phyloP scores from a whole-genome alignment of 75 land plant species.

The Azolla pinnata region DNA sequence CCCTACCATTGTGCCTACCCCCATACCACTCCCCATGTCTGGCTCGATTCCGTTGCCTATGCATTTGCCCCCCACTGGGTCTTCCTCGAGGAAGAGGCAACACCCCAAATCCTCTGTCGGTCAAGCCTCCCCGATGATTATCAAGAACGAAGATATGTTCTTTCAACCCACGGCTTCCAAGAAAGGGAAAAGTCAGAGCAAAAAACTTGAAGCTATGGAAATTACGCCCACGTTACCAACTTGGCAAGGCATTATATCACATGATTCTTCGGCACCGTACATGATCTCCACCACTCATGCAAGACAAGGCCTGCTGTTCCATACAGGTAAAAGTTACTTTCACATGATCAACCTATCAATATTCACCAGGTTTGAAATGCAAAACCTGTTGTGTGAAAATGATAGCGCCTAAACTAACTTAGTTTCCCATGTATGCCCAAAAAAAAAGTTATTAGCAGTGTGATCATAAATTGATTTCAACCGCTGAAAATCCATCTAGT shows the following conservation, averaged over 20 bases:
- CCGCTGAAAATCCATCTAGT: too few relatives aligned
- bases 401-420: too few relatives aligned
- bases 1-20: slow-evolving; percentile 5
- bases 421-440: too few relatives aligned
- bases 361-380: too few relatives aligned
- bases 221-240: neutral
- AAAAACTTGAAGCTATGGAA: slow-evolving; percentile 3
- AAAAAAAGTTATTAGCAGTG: too few relatives aligned
- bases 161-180: neutral
- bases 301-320: neutral
- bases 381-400: too few relatives aligned
- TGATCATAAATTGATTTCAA: too few relatives aligned
- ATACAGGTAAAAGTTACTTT: neutral
- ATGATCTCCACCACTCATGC: slow-evolving; percentile 2
- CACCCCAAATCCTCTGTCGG: neutral
- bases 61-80: slow-evolving; percentile 8
- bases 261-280: neutral
- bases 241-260: slow-evolving; percentile 7
- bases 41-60: slow-evolving; percentile 12
- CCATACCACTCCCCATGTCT: slow-evolving; percentile 9
- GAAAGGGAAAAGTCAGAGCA: slow-evolving; percentile 2
- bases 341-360: too few relatives aligned
- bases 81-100: slow-evolving; percentile 1
- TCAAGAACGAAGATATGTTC: slow-evolving; percentile 3
- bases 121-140: neutral